phyloP scores from a whole-genome alignment of 2,329 filamentous ascomycete species.

The Phialocephala sp. region DNA sequence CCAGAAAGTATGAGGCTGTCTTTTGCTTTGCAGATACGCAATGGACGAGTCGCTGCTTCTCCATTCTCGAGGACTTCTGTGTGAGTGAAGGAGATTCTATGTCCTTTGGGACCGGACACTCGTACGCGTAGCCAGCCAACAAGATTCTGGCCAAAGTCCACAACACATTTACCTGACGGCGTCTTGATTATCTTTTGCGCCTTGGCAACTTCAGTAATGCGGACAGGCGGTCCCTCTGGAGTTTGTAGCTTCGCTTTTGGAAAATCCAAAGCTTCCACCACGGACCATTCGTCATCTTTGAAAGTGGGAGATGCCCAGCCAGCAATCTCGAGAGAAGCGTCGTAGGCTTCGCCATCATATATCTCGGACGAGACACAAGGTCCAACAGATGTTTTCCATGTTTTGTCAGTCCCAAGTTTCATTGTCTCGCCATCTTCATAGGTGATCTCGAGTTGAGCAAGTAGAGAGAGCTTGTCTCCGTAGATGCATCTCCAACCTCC shows the following conservation, averaged over 20 bases:
- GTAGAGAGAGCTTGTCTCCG: constrained; percentile 48
- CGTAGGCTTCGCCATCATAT: constrained; percentile 53
- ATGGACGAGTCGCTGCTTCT: constrained; percentile 49
- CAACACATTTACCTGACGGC: constrained; percentile 50
- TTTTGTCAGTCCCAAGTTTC: constrained; percentile 43
- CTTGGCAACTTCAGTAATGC: constrained; percentile 44
- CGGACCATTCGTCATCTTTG: constrained; percentile 39
- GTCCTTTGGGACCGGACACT: constrained; percentile 46
- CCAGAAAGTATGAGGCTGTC: constrained; percentile 47
- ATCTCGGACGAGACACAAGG: constrained; percentile 39
- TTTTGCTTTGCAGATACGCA: constrained; percentile 46
- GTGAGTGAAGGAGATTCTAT: constrained; percentile 50
- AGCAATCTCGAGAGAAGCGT: constrained; percentile 42
- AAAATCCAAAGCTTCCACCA: constrained; percentile 37
- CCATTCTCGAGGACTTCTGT: constrained; percentile 52
- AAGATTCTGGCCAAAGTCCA: constrained; percentile 65
- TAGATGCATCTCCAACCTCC: constrained; percentile 44
- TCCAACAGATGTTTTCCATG: constrained; percentile 45
- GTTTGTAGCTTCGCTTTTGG: constrained; percentile 45
- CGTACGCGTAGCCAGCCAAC: constrained; percentile 55
- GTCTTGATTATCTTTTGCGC: constrained; percentile 41
- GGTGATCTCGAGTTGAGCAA: constrained; percentile 47
- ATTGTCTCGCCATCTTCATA: constrained; percentile 25
- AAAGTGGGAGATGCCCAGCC: constrained; percentile 39
- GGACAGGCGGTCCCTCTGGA: constrained; percentile 52